phyloP scores from a whole-genome alignment of 768 basidiomycete species.

The Leccinum subtestaceum region DNA sequence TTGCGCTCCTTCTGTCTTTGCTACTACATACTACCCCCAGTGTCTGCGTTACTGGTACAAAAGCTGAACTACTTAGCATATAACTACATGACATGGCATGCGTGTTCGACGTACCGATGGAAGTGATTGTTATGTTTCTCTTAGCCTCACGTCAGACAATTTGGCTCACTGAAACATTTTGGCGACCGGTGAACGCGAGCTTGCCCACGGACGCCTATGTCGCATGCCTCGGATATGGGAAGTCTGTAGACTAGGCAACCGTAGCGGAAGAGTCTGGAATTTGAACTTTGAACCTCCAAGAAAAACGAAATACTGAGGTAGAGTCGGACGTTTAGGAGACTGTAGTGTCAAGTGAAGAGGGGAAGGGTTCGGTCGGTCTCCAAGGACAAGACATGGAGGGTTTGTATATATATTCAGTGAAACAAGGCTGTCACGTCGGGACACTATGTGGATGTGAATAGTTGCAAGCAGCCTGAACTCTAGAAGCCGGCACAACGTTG shows the following conservation, averaged over 20 bases:
- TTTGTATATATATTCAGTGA: conserved; percentile 13
- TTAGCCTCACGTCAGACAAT: background rate
- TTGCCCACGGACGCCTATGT: background rate
- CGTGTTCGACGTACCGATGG: background rate
- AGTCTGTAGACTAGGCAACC: background rate
- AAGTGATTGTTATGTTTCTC: background rate
- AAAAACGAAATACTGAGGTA: background rate
- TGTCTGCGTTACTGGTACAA: background rate
- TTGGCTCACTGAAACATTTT: background rate
- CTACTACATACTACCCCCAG: background rate
- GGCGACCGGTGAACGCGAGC: background rate
- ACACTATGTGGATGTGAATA: conserved; percentile 14
- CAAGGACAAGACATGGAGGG: background rate
- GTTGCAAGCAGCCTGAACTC: too few relatives aligned
- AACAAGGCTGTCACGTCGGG: conserved; percentile 6
- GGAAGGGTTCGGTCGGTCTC: background rate
- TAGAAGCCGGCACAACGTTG: too few relatives aligned
- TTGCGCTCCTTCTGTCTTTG: background rate
- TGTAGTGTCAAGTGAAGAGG: too few relatives aligned
- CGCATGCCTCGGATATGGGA: background rate
- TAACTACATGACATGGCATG: background rate
- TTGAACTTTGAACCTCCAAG: background rate
- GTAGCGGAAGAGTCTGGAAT: background rate
- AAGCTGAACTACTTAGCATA: background rate
- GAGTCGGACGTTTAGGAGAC: background rate